phyloP scores from a whole-genome alignment of 2,329 filamentous ascomycete species.

The Xylariales sp. region DNA sequence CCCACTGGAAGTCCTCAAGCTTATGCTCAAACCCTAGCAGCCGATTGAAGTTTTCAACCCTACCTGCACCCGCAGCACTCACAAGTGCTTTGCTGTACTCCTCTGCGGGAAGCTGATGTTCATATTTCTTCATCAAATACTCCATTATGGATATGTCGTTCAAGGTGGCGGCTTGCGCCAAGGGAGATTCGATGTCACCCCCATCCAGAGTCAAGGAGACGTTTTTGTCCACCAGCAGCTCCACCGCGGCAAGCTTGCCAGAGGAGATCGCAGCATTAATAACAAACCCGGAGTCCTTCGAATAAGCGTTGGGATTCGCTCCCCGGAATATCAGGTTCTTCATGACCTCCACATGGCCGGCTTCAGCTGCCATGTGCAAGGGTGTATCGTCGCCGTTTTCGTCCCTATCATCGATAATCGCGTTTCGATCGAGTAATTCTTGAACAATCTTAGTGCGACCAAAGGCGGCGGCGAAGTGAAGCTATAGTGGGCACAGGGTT shows the following conservation, averaged over 20 bases:
- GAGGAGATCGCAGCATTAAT: slow-evolving; percentile 37
- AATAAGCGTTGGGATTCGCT: slow-evolving; percentile 30
- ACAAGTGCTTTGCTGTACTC: slow-evolving; percentile 35
- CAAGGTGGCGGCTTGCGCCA: slow-evolving; percentile 31
- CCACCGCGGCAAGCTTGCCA: slow-evolving; percentile 34
- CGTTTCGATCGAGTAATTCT: slow-evolving; percentile 27
- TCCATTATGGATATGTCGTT: slow-evolving; percentile 36
- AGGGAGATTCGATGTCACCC: slow-evolving; percentile 24
- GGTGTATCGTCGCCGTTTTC: slow-evolving; percentile 28
- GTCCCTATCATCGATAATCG: slow-evolving; percentile 28
- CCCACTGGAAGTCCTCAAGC: slow-evolving; percentile 24
- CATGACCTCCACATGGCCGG: slow-evolving; percentile 35
- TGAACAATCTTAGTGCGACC: slow-evolving; percentile 30
- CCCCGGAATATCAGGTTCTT: slow-evolving; percentile 29
- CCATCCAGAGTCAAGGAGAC: slow-evolving; percentile 28
- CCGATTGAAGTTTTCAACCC: slow-evolving; percentile 33
- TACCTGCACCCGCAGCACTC: slow-evolving; percentile 31
- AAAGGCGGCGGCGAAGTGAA: slow-evolving; percentile 27
- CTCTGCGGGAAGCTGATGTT: slow-evolving; percentile 29
- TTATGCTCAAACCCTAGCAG: slow-evolving; percentile 30
- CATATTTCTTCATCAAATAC: slow-evolving; percentile 34
- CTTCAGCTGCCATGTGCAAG: slow-evolving; percentile 32
- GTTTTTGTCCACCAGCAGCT: slow-evolving; percentile 31
- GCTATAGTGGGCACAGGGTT: slow-evolving; percentile 11
- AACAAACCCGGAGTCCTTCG: slow-evolving; percentile 24